These are phyloP conservation scores for Leccinum subrobustum DNA, from an alignment of 1,284 basidiomycete genomes.

Conservation along the genomic window DNA sequence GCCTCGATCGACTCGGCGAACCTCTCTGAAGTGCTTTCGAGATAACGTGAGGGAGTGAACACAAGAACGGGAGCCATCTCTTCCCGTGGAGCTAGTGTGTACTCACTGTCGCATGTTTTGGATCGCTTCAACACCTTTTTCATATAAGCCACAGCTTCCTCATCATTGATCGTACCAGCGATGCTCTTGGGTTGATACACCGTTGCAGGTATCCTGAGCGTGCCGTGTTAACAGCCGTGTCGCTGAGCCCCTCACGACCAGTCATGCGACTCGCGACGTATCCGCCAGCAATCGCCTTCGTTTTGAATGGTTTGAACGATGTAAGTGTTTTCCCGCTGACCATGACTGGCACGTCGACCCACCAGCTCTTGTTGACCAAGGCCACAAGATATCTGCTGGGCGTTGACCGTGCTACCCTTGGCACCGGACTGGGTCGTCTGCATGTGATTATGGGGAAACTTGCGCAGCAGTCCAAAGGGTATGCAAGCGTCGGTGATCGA, in stretches of 20 bases:
- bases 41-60: constrained; percentile 77
- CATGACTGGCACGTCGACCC: constrained; percentile 98
- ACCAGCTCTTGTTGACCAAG: constrained; percentile 98
- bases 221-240: constrained; percentile 99
- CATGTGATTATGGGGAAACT: constrained; percentile 99
- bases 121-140: constrained; percentile 87
- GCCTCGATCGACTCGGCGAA: constrained; percentile 83
- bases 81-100: constrained; percentile 45
- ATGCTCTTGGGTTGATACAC: constrained; percentile 76
- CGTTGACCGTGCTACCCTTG: constrained; percentile 97
- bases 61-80: constrained; percentile 74
- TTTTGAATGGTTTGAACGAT: constrained; percentile 97
- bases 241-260: constrained; percentile 97
- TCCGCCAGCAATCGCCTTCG: constrained; percentile 96
- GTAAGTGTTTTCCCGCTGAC: constrained; percentile 98
- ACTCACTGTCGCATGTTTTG: constrained; percentile 46
- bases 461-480: constrained; percentile 85
- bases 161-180: constrained; percentile 59
- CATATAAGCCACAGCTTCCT: constrained; percentile 77
- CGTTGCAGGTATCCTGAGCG: constrained; percentile 98
- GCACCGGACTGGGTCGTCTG: constrained; percentile 98
- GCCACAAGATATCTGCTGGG: constrained; percentile 95
- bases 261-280: constrained; percentile 99
- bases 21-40: constrained; percentile 92
- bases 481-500: constrained; percentile 90